Evolutionary conservation across 257 asterid genomes (phyloP), one percentile per base, ranked within the genome.

Genomic region (Salvia rosmarinus): DNA sequence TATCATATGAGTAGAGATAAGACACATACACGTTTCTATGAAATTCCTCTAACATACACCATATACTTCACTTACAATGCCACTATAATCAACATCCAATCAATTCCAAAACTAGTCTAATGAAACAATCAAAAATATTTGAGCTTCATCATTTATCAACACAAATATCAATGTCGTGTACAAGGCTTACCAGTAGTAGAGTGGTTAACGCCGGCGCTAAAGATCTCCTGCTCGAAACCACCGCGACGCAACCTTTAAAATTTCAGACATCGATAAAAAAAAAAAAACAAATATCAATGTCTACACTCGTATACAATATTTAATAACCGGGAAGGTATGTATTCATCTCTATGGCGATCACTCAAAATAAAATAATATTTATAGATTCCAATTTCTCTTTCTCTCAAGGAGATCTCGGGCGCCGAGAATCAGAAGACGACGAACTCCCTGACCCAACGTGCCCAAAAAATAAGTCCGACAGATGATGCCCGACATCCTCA

Each of bases 401-500:
- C 37, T 70, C 72, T 77, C 70, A 65, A 46, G 64, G 82, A 61
- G 65, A 78, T 68, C 76, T 20, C 16, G 52, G 32, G 49, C 40
- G 43, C 1, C 60, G 62, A 9, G 85, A 81, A 60, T 63, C 75
- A 0, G 83, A 61, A 12, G 83, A 85, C 1, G 91, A 71, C 54
- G 43, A 82, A 68, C 78, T 72, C 84, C 82, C 86, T 0, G 81
- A 68, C 34, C 68, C 86, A 9, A 76, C 50, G 0, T 51, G 19
- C 62, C 84, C 90, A 9, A 81, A 90, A 56, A 88, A 89, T 64
- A 87, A 57, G 55, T 90, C 90, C 7, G 96, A 92, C 59, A 90
- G 54, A 25, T 57, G 75, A 77, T 82, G 85, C 1, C 86, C 83
- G 32, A 92, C 81, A 57, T 90, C 93, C 46, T 92, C 93, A 1